These are phyloP conservation scores for Annulohypoxylon truncatum DNA, from an alignment of 2,329 filamentous ascomycete species.

Conservation along the genomic window DNA sequence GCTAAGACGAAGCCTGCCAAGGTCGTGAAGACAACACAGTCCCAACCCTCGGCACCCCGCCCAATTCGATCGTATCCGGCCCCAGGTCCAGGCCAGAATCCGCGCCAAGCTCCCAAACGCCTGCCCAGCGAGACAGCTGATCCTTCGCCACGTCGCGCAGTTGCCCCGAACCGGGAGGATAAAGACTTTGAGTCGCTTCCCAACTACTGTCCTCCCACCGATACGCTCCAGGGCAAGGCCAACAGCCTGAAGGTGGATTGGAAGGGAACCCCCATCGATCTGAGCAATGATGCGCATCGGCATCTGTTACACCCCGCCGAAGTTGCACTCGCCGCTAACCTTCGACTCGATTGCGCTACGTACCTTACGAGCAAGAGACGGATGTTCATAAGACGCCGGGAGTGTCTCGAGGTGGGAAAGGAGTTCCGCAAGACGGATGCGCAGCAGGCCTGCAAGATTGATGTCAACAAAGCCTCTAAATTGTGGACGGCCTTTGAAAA, in stretches of 20 bases:
- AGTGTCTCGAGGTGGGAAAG: slow-evolving; percentile 75
- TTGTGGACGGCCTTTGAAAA: slow-evolving; percentile 90
- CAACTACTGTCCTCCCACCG: slow-evolving; percentile 77
- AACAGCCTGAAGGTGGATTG: slow-evolving; percentile 86
- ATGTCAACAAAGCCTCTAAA: slow-evolving; percentile 97
- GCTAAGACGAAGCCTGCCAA: slow-evolving; percentile 51
- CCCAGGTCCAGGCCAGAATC: slow-evolving; percentile 45
- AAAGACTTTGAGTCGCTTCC: slow-evolving; percentile 79
- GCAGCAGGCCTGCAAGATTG: slow-evolving; percentile 96
- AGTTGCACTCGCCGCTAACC: slow-evolving; percentile 77
- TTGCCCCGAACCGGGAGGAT: slow-evolving; percentile 80
- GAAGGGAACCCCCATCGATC: slow-evolving; percentile 83
- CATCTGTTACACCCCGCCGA: slow-evolving; percentile 83
- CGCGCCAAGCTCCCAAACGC: slow-evolving; percentile 38
- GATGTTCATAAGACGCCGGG: slow-evolving; percentile 83
- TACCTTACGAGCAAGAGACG: slow-evolving; percentile 94
- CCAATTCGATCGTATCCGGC: slow-evolving; percentile 47
- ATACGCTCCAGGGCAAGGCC: slow-evolving; percentile 72
- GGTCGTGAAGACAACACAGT: slow-evolving; percentile 46
- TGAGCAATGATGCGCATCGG: slow-evolving; percentile 76
- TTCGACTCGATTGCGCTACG: slow-evolving; percentile 86
- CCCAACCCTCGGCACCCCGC: slow-evolving; percentile 46
- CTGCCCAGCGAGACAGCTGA: slow-evolving; percentile 61
- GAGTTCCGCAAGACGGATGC: slow-evolving; percentile 96
- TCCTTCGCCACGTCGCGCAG: slow-evolving; percentile 60